Percentiles rank a stretch among this genome's conserved stretches.
phyloP scores from a whole-genome alignment of 805 yeast genomes.

The Isabelozyma heimii region DNA sequence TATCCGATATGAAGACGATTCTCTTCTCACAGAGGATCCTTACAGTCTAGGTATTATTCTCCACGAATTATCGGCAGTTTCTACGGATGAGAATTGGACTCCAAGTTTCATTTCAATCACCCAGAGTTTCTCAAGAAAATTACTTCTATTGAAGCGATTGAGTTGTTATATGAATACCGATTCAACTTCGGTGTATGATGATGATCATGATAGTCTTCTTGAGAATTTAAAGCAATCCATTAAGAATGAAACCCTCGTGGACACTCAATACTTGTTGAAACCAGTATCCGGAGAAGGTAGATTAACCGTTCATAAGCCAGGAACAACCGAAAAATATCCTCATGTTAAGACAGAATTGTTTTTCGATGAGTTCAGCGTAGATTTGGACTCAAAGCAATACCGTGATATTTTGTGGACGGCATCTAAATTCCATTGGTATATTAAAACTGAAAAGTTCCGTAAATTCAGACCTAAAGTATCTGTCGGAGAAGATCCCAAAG shows the following conservation, averaged over 20 bases:
- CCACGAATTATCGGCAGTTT: slow-evolving; percentile 84
- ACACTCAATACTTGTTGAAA: slow-evolving; percentile 59
- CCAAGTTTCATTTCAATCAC: slow-evolving; percentile 80
- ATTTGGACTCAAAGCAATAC: slow-evolving; percentile 81
- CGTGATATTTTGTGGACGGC: slow-evolving; percentile 77
- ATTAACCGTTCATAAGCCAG: slow-evolving; percentile 73
- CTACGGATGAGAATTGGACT: slow-evolving; percentile 81
- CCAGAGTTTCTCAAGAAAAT: slow-evolving; percentile 66
- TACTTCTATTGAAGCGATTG: slow-evolving; percentile 69
- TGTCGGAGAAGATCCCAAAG: slow-evolving; percentile 60
- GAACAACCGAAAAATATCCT: slow-evolving; percentile 65
- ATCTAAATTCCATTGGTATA: slow-evolving; percentile 75
- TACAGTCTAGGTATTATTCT: slow-evolving; percentile 82
- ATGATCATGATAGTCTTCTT: slow-evolving; percentile 49
- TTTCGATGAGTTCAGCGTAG: slow-evolving; percentile 87
- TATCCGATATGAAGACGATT: slow-evolving; percentile 82
- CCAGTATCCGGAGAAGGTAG: slow-evolving; percentile 92
- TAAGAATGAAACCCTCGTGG: slow-evolving; percentile 13
- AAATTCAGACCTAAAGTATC: slow-evolving; percentile 61
- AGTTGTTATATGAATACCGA: slow-evolving; percentile 85
- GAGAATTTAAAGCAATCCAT: slow-evolving; percentile 47
- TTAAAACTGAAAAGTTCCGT: slow-evolving; percentile 72
- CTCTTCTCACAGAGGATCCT: slow-evolving; percentile 67
- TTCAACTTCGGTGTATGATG: slow-evolving; percentile 44
- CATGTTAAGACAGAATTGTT: slow-evolving; percentile 72